These are phyloP conservation scores for Schizophyllum amplum DNA, from an alignment of 1,284 basidiomycete genomes.

Conservation along the genomic window DNA sequence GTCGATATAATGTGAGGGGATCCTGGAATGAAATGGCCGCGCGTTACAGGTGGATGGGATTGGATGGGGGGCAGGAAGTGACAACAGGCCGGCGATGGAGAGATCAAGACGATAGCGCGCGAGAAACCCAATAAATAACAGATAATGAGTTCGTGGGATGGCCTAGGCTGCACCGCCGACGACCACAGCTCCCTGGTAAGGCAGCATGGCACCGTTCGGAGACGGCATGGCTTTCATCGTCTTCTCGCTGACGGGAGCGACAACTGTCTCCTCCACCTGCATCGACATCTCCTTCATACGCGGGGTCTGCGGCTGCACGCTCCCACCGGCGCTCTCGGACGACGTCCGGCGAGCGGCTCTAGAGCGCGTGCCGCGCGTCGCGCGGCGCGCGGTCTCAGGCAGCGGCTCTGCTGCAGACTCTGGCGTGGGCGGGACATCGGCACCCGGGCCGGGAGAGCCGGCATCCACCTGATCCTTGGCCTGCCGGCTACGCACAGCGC, in stretches of 20 bases:
- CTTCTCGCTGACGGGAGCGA: not conserved
- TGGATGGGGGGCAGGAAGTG: not conserved
- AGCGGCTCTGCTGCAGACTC: slow-evolving; percentile 7
- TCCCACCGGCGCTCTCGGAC: not conserved
- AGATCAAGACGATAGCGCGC: not conserved
- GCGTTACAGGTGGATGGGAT: too few species aligned
- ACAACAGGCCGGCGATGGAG: not conserved
- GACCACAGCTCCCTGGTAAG: not conserved
- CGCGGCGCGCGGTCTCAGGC: too few species aligned
- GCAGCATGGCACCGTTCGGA: not conserved
- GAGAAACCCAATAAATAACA: not conserved
- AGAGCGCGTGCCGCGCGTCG: slow-evolving; percentile 37
- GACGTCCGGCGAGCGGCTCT: slow-evolving; percentile 20
- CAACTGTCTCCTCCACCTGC: not conserved
- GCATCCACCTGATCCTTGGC: slow-evolving; percentile 15
- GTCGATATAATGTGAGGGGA: not conserved
- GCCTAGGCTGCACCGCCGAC: not conserved
- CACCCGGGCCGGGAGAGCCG: slow-evolving; percentile 10
- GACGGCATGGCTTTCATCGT: not conserved
- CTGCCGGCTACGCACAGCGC: slow-evolving; percentile 42
- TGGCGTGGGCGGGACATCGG: slow-evolving; percentile 4
- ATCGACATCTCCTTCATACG: not conserved
- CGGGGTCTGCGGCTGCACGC: not conserved
- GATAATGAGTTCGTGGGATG: not conserved
- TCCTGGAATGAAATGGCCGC: too few species aligned